Percentiles rank a stretch among this genome's conserved stretches.
Conservation (phyloP, 768 basidiomycete genomes). For the Sistotremastrum niveocremeum region DNA sequence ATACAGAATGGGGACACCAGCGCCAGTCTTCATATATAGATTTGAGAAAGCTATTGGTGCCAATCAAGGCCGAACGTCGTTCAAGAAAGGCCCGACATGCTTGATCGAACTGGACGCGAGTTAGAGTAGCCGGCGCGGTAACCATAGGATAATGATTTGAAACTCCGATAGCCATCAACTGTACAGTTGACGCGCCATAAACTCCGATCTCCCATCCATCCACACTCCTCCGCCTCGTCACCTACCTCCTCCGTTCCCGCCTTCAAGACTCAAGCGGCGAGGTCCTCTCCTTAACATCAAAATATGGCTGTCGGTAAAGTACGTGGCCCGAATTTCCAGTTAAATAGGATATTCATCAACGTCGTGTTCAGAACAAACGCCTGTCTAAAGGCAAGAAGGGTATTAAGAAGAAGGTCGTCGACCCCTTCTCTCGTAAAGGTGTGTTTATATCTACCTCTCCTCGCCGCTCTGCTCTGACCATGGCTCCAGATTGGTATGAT, state of each 20-base stretch:
- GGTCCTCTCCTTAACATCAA: conserved; percentile 1
- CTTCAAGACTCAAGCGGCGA: background rate
- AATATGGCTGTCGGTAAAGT: conserved; percentile 12
- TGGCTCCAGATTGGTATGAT: conserved; percentile 87
- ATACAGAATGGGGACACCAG: no score
- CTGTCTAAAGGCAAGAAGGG: conserved; percentile 97
- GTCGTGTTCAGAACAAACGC: conserved; percentile 71
- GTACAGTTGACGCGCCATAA: conserved; percentile 25
- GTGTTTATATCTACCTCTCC: conserved; percentile 9
- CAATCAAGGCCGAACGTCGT: conserved; percentile 3
- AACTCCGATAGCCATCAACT: conserved; percentile 15
- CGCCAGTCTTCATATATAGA: no score
- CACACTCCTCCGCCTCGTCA: background rate
- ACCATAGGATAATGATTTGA: conserved; percentile 24
- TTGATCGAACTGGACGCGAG: conserved; percentile 45
- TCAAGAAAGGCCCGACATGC: conserved; percentile 41
- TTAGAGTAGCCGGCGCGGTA: conserved; percentile 25
- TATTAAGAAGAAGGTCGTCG: conserved; percentile 99
- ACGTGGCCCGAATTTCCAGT: conserved; percentile 9
- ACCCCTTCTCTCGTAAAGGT: conserved; percentile 99
- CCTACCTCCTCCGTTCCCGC: background rate
- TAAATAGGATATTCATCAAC: conserved; percentile 3
- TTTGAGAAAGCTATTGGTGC: background rate
- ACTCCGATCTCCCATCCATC: background rate
- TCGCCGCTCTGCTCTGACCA: background rate